A percentile compares a stretch with the other conserved stretches of the same genome.
Evolutionary conservation across 768 basidiomycete genomes (phyloP).

Genomic region (Neoboletus magnificus): DNA sequence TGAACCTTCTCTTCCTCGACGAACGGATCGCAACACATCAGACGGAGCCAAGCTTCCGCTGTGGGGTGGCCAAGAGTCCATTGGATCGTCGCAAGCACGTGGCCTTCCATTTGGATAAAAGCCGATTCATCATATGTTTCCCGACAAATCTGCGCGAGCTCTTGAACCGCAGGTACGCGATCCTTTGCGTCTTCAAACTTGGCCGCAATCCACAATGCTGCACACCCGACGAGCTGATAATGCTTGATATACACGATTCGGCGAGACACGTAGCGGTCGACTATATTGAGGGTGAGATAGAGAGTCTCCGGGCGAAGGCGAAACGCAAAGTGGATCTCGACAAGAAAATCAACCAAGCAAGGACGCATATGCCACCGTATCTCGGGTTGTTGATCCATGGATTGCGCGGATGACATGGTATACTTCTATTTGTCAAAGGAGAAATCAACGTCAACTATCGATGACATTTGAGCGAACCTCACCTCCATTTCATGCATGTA

Average conservation of each 20-base stretch:
- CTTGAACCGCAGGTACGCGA: constrained; percentile 92
- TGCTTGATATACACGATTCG: constrained; percentile 99
- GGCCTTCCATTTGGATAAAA: constrained; percentile 99
- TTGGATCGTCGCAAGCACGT: constrained; percentile 92
- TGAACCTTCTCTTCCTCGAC: constrained; percentile 88
- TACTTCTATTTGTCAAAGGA: constrained; percentile 46
- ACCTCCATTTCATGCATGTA: constrained; percentile 99
- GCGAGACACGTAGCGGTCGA: constrained; percentile 98
- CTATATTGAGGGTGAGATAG: constrained; percentile 97
- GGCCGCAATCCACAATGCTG: constrained; percentile 97
- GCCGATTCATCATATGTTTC: constrained; percentile 96
- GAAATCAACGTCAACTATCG: constrained; percentile 8
- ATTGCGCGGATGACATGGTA: constrained; percentile 89
- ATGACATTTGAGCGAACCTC: constrained; percentile 30
- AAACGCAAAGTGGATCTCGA: constrained; percentile 98
- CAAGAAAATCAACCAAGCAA: constrained; percentile 96
- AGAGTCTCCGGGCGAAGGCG: constrained; percentile 97
- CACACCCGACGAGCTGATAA: constrained; percentile 98
- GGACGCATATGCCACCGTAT: constrained; percentile 99
- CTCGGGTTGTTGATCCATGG: constrained; percentile 99
- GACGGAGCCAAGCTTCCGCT: constrained; percentile 94
- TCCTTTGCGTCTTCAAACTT: constrained; percentile 99
- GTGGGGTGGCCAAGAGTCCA: constrained; percentile 98
- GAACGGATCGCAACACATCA: constrained; percentile 70
- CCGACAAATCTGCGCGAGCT: constrained; percentile 92